Evolutionary conservation across 208 protist genomes (phyloP).

Genomic region (Acanthamoeba royreba): DNA sequence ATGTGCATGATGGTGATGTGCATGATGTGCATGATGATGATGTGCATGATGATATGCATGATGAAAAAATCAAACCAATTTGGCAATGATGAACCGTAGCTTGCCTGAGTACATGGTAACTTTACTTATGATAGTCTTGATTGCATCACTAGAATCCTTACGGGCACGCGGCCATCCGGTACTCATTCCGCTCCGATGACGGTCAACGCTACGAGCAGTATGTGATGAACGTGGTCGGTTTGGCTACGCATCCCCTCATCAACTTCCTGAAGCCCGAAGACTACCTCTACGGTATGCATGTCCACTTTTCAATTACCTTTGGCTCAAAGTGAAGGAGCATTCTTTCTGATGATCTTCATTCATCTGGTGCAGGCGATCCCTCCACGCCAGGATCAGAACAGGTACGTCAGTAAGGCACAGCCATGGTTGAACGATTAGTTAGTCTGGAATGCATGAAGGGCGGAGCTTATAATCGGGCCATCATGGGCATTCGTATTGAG

Average conservation of each 20-base stretch:
- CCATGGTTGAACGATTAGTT: too few species aligned
- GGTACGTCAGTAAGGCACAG: too few species aligned
- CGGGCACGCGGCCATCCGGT: not conserved
- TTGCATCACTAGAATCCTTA: constrained; percentile 28
- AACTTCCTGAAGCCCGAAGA: constrained; percentile 13
- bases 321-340: too few species aligned
- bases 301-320: too few species aligned
- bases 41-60: too few species aligned
- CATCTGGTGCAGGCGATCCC: not conserved
- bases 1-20: too few species aligned
- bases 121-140: too few species aligned
- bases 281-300: not conserved
- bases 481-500: not conserved
- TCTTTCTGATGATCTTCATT: not conserved
- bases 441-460: too few species aligned
- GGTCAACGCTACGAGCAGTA: not conserved
- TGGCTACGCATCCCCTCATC: not conserved
- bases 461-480: not conserved
- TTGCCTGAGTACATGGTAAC: too few species aligned
- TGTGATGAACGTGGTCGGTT: constrained; percentile 12
- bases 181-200: not conserved
- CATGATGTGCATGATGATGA: too few species aligned
- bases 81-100: too few species aligned
- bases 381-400: not conserved
- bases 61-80: too few species aligned